A percentile compares a stretch with the other conserved stretches of the same genome.
Conservation (phyloP, 2,329 filamentous ascomycete species). For the Harringtonia lauricola region DNA sequence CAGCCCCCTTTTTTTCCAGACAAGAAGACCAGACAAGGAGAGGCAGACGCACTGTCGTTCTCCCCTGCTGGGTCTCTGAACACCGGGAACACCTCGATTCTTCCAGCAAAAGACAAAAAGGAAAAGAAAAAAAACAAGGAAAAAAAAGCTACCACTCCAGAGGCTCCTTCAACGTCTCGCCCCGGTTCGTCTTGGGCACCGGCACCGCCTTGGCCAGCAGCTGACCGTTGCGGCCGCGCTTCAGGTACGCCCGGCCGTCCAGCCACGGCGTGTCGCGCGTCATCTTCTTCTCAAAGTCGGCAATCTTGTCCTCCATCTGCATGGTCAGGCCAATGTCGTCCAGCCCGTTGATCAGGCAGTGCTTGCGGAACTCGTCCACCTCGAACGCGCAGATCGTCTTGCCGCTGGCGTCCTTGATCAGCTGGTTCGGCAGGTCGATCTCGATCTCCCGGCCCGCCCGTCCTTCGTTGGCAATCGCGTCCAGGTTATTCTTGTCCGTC, state of each 20-base stretch:
- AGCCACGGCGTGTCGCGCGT: slow-evolving; percentile 79
- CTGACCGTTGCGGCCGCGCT: slow-evolving; percentile 40
- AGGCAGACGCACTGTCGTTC: slow-evolving; percentile 1
- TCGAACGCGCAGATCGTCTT: slow-evolving; percentile 69
- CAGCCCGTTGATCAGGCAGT: slow-evolving; percentile 85
- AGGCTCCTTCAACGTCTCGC: slow-evolving; percentile 73
- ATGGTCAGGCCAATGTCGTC: slow-evolving; percentile 95
- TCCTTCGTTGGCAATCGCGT: slow-evolving; percentile 66
- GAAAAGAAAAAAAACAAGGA: neutral
- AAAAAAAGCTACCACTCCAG: slow-evolving; percentile 62
- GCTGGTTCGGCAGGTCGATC: slow-evolving; percentile 77
- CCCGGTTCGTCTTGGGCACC: slow-evolving; percentile 81
- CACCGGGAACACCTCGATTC: neutral
- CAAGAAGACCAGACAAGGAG: no score
- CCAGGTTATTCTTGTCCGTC: slow-evolving; percentile 52
- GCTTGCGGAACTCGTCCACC: slow-evolving; percentile 86
- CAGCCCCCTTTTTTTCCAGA: no score
- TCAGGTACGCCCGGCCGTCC: slow-evolving; percentile 75
- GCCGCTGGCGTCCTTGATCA: slow-evolving; percentile 66
- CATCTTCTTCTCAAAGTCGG: slow-evolving; percentile 67
- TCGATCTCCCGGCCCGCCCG: slow-evolving; percentile 73
- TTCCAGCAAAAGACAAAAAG: neutral
- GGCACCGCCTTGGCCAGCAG: slow-evolving; percentile 50
- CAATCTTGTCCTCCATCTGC: slow-evolving; percentile 83
- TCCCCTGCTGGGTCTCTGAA: neutral